Conservation (phyloP, 441 rosid genomes). For the Sinapis alba region DNA sequence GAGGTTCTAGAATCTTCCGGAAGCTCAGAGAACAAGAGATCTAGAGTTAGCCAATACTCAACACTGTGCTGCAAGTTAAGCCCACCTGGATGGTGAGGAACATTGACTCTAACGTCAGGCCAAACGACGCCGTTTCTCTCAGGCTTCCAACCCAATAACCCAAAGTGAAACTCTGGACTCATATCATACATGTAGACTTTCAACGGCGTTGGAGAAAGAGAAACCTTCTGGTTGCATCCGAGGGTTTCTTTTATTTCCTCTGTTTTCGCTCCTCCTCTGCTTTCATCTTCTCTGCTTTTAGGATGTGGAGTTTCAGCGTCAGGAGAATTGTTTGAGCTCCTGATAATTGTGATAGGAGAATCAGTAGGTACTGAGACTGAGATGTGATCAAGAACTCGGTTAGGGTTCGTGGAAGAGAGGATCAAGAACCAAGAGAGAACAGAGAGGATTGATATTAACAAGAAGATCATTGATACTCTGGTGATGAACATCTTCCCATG, state of each 20-base stretch:
- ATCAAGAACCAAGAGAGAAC: constrained; percentile 75
- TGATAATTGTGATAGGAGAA: constrained; percentile 40
- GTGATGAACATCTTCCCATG: constrained; percentile 43
- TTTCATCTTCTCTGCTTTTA: constrained; percentile 40
- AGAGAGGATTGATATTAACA: constrained; percentile 56
- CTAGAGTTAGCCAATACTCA: constrained; percentile 90
- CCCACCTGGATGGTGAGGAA: constrained; percentile 83
- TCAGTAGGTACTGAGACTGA: constrained; percentile 43
- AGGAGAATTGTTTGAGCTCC: constrained; percentile 20
- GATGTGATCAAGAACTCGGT: constrained; percentile 45
- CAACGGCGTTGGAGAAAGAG: constrained; percentile 38
- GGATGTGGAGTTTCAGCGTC: constrained; percentile 36
- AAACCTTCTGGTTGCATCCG: constrained; percentile 31
- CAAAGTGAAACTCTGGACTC: constrained; percentile 84
- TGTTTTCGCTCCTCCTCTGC: constrained; percentile 27
- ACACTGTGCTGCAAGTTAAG: constrained; percentile 92
- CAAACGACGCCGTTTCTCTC: constrained; percentile 53
- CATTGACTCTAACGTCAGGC: constrained; percentile 65
- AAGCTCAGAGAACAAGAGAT: constrained; percentile 73
- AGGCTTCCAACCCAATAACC: constrained; percentile 71
- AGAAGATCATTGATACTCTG: constrained; percentile 51
- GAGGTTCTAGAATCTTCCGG: constrained; percentile 47
- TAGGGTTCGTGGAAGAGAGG: constrained; percentile 57
- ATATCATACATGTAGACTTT: constrained; percentile 91
- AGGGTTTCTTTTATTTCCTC: constrained; percentile 27